A percentile compares a stretch with the other conserved stretches of the same genome.
These are phyloP conservation scores for Globisporangium ultimum DNA, from an alignment of 352 stramenopile species.

Conservation along the genomic window DNA sequence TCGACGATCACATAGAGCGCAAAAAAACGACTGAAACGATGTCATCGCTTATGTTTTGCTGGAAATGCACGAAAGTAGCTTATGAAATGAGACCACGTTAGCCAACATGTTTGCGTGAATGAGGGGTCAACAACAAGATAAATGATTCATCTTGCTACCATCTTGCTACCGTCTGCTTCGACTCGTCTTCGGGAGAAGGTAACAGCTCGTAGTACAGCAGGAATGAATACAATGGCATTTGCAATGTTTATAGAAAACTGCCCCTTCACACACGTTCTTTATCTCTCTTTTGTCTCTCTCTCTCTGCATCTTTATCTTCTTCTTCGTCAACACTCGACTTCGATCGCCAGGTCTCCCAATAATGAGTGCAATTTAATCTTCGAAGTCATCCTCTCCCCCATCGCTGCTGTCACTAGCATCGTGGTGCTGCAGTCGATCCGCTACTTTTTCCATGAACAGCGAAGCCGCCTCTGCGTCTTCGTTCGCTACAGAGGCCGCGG, in stretches of 20 bases:
- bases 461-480: conserved; percentile 10
- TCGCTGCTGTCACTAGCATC: conserved; percentile 9
- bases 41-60: too few relatives aligned
- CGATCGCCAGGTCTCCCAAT: conserved; percentile 11
- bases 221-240: conserved; percentile 10
- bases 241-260: conserved; percentile 6
- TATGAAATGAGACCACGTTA: too few relatives aligned
- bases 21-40: too few relatives aligned
- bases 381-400: conserved; percentile 28
- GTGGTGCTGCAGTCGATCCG: conserved; percentile 1
- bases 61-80: too few relatives aligned
- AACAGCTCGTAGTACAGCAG: too few relatives aligned
- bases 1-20: neutral
- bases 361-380: conserved; percentile 13
- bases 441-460: conserved; percentile 11
- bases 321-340: conserved; percentile 4
- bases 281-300: conserved; percentile 1
- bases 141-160: too few relatives aligned
- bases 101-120: too few relatives aligned
- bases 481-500: conserved; percentile 8
- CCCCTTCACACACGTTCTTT: conserved; percentile 4
- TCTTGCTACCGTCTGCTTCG: too few relatives aligned
- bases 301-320: conserved; percentile 1
- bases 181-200: too few relatives aligned
- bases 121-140: too few relatives aligned